These are phyloP conservation scores for Schizothecium vesticola DNA, from an alignment of 495 filamentous ascomycete genomes.

Conservation along the genomic window DNA sequence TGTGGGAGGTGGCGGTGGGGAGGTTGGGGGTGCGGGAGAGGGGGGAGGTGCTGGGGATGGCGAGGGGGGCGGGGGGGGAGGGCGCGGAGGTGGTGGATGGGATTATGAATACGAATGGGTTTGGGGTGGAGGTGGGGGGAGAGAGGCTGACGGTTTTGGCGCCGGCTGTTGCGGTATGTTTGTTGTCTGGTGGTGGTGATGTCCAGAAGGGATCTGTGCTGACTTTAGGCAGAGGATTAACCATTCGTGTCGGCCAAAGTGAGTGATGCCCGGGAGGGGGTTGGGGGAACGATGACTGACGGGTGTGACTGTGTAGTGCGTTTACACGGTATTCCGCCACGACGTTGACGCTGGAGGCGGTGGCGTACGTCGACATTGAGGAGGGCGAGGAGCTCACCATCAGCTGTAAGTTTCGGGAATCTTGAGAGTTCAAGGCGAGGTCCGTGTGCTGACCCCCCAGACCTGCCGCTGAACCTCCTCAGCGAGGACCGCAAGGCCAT, in stretches of 20 bases:
- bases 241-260: slow-evolving; percentile 8
- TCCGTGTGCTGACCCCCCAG: not conserved
- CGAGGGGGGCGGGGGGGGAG: not conserved
- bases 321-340: not conserved
- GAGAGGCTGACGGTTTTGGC: slow-evolving; percentile 27
- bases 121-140: slow-evolving; percentile 19
- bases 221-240: slow-evolving; percentile 3
- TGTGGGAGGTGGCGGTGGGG: slow-evolving; percentile 2
- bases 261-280: not conserved
- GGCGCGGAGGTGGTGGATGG: slow-evolving; percentile 22
- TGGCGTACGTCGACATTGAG: slow-evolving; percentile 4
- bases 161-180: slow-evolving; percentile 27
- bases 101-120: slow-evolving; percentile 29
- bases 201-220: not conserved
- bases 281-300: not conserved
- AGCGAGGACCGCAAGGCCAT: slow-evolving; percentile 5
- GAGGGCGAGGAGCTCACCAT: slow-evolving; percentile 2
- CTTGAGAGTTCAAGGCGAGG: too few species aligned
- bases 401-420: slow-evolving; percentile 1
- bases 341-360: slow-evolving; percentile 7
- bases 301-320: not conserved
- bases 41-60: slow-evolving; percentile 8
- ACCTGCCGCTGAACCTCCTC: slow-evolving; percentile 9
- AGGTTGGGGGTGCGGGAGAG: not conserved
- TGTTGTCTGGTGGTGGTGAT: not conserved